phyloP scores from a whole-genome alignment of 495 filamentous ascomycete genomes.

The Neurospora sp. region DNA sequence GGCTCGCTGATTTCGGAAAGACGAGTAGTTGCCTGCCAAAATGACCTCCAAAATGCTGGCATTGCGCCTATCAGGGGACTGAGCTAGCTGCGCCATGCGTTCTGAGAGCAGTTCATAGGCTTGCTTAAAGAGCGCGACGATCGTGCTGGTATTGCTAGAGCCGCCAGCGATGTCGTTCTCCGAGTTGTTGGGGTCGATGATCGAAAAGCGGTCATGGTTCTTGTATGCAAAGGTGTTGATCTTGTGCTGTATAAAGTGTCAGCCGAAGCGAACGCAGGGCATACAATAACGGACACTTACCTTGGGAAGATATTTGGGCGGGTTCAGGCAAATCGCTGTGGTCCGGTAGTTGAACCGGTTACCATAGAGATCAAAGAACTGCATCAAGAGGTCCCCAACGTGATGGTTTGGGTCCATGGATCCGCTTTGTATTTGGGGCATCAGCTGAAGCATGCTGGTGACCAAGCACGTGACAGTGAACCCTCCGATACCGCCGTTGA shows the following conservation, averaged over 20 bases:
- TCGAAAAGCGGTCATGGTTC: slow-evolving; percentile 50
- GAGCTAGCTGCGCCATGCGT: slow-evolving; percentile 41
- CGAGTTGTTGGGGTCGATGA: slow-evolving; percentile 79
- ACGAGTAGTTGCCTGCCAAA: slow-evolving; percentile 61
- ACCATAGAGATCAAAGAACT: slow-evolving; percentile 85
- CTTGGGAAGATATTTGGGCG: slow-evolving; percentile 64
- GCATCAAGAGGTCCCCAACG: slow-evolving; percentile 67
- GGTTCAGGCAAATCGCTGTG: slow-evolving; percentile 63
- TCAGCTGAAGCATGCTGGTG: slow-evolving; percentile 70
- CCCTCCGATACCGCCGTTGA: slow-evolving; percentile 83
- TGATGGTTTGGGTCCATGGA: slow-evolving; percentile 49
- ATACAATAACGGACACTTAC: slow-evolving; percentile 32
- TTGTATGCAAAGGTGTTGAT: slow-evolving; percentile 31
- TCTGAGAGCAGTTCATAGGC: slow-evolving; percentile 47
- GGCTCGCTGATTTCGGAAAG: slow-evolving; percentile 53
- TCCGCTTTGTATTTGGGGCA: slow-evolving; percentile 53
- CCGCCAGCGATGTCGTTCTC: slow-evolving; percentile 82
- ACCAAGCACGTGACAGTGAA: slow-evolving; percentile 91
- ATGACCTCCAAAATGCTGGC: slow-evolving; percentile 55
- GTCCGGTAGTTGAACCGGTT: slow-evolving; percentile 57
- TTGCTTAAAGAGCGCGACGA: slow-evolving; percentile 53
- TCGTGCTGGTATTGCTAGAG: slow-evolving; percentile 50
- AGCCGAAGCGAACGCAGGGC: slow-evolving; percentile 1
- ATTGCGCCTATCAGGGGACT: slow-evolving; percentile 12
- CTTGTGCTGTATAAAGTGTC: slow-evolving; percentile 21